Evolutionary conservation across 2,329 filamentous ascomycete species (phyloP).

Genomic region (Hymenoscyphus occultus): DNA sequence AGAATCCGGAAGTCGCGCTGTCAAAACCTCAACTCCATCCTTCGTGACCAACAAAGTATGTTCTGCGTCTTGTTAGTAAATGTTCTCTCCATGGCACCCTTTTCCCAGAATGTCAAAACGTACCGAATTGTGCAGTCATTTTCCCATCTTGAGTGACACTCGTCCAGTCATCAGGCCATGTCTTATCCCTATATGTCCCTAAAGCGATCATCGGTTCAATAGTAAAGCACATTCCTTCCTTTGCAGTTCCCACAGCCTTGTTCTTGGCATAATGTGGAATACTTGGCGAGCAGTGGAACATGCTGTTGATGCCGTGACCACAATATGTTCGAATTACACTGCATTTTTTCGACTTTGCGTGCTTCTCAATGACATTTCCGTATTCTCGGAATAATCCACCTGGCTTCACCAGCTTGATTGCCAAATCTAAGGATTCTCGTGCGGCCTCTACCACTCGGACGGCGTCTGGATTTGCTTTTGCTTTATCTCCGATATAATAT

Average conservation of each 20-base stretch:
- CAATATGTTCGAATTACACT: conserved; percentile 95
- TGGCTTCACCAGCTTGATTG: conserved; percentile 89
- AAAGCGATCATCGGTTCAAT: conserved; percentile 98
- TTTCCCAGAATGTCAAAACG: conserved; percentile 34
- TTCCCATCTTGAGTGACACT: conserved; percentile 89
- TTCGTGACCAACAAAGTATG: conserved; percentile 83
- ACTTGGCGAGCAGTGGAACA: conserved; percentile 93
- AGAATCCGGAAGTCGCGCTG: conserved; percentile 59
- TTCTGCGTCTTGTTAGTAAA: conserved; percentile 47
- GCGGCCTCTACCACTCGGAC: conserved; percentile 89
- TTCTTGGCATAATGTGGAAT: conserved; percentile 98
- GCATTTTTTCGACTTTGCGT: conserved; percentile 80
- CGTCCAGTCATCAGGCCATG: conserved; percentile 99
- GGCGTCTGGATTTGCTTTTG: conserved; percentile 76
- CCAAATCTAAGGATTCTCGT: conserved; percentile 83
- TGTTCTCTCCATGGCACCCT: neutral
- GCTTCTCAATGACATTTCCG: conserved; percentile 92
- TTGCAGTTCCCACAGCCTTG: conserved; percentile 91
- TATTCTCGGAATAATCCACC: conserved; percentile 90
- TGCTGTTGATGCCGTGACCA: conserved; percentile 88
- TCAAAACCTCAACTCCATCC: conserved; percentile 77
- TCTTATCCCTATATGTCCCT: conserved; percentile 87
- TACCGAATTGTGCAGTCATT: conserved; percentile 88
- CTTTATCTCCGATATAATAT: conserved; percentile 92
- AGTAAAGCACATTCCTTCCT: conserved; percentile 97